Conservation (phyloP, 2,329 filamentous ascomycete species). For the Monilinia aucupariae region DNA sequence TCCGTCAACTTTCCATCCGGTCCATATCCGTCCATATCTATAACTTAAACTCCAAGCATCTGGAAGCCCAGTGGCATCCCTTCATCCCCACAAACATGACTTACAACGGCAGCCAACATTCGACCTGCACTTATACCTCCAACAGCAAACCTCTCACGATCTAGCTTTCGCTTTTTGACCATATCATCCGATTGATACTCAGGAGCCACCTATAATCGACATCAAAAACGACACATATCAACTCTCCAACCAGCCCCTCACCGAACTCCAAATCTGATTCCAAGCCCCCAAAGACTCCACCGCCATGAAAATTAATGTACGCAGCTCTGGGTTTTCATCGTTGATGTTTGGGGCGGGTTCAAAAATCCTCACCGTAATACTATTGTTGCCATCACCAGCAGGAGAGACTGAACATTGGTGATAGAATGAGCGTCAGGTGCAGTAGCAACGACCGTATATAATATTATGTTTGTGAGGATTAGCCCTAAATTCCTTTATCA, state of each 20-base stretch:
- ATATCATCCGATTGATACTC: constrained; percentile 34
- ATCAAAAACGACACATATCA: constrained; percentile 40
- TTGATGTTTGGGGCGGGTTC: constrained; percentile 33
- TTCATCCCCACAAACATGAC: constrained; percentile 22
- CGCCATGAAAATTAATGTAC: constrained; percentile 37
- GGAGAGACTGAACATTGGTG: constrained; percentile 37
- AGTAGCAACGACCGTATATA: constrained; percentile 36
- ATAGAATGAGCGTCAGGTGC: constrained; percentile 36
- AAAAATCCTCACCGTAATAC: constrained; percentile 38
- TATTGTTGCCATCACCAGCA: constrained; percentile 37
- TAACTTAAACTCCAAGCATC: constrained; percentile 21
- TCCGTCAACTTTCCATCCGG: constrained; percentile 10
- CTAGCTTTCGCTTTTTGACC: constrained; percentile 25
- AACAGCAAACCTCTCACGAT: constrained; percentile 21
- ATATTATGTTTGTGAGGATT: constrained; percentile 37
- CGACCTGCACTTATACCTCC: constrained; percentile 25
- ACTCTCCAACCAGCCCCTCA: constrained; percentile 38
- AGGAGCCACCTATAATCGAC: constrained; percentile 43
- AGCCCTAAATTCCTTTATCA: constrained; percentile 35
- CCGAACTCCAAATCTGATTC: constrained; percentile 39
- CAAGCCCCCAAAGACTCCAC: constrained; percentile 39
- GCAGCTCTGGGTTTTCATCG: constrained; percentile 34
- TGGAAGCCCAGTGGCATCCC: constrained; percentile 24
- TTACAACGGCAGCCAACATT: constrained; percentile 22
- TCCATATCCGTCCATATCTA: constrained; percentile 21